Conservation (phyloP, 2,329 filamentous ascomycete genomes). For the Coniochaeta sp. region DNA sequence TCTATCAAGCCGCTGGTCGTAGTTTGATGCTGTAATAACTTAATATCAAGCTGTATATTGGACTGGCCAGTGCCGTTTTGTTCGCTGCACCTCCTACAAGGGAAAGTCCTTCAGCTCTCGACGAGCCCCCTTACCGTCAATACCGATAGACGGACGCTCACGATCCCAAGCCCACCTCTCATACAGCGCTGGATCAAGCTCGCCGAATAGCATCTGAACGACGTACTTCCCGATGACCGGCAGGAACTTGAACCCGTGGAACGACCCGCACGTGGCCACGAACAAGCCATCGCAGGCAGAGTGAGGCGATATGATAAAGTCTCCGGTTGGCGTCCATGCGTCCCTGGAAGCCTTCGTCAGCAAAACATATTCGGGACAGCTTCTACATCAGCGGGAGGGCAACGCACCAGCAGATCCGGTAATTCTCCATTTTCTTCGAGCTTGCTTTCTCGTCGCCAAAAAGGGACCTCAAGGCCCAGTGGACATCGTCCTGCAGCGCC, state of each 20-base stretch:
- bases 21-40: no score
- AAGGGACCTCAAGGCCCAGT: conserved; percentile 48
- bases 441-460: conserved; percentile 48
- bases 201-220: conserved; percentile 44
- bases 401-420: conserved; percentile 60
- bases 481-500: conserved; percentile 50
- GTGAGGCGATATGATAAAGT: conserved; percentile 58
- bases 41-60: no score
- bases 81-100: neutral
- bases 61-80: no score
- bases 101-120: conserved; percentile 1
- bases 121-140: neutral
- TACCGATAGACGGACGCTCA: conserved; percentile 33
- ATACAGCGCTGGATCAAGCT: conserved; percentile 33
- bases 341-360: conserved; percentile 40
- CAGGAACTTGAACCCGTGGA: conserved; percentile 64
- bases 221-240: conserved; percentile 58
- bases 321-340: conserved; percentile 52
- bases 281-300: conserved; percentile 44
- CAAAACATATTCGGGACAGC: neutral
- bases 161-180: conserved; percentile 54
- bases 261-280: conserved; percentile 57
- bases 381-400: conserved; percentile 7
- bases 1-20: conserved; percentile 22
- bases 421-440: conserved; percentile 55